A percentile compares a stretch with the other conserved stretches of the same genome.
These are phyloP conservation scores for Diaporthe vexans DNA, from an alignment of 2,329 filamentous ascomycete genomes.

Conservation along the genomic window DNA sequence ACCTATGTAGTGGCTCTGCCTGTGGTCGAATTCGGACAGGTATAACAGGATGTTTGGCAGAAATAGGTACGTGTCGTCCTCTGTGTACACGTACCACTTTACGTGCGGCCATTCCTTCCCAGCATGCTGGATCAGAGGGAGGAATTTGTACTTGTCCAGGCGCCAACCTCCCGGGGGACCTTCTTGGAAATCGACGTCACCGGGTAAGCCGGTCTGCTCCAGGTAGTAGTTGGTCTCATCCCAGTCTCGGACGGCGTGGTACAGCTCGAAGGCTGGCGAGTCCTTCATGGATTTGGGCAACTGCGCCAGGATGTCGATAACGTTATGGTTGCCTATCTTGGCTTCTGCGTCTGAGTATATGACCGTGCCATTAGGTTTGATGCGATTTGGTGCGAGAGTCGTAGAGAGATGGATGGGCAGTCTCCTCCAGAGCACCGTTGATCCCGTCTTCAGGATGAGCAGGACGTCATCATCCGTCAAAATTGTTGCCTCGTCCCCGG, in stretches of 20 bases:
- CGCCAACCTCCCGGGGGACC: constrained; percentile 36
- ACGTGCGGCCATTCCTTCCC: constrained; percentile 37
- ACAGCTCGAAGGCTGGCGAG: constrained; percentile 43
- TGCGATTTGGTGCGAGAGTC: constrained; percentile 45
- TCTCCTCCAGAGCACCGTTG: constrained; percentile 47
- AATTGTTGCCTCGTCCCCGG: neutral
- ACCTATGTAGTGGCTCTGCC: constrained; percentile 37
- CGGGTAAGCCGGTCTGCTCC: constrained; percentile 42
- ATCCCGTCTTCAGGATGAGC: constrained; percentile 48
- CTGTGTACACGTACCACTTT: constrained; percentile 46
- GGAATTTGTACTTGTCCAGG: constrained; percentile 41
- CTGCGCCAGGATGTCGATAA: constrained; percentile 47
- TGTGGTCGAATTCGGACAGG: constrained; percentile 39
- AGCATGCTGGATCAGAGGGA: constrained; percentile 36
- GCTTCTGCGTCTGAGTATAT: constrained; percentile 47
- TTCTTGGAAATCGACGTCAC: constrained; percentile 23
- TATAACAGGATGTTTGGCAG: constrained; percentile 37
- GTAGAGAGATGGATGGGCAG: constrained; percentile 48
- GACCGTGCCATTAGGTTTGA: constrained; percentile 45
- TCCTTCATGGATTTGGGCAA: constrained; percentile 42
- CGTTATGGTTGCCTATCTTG: constrained; percentile 44
- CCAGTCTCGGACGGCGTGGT: constrained; percentile 45
- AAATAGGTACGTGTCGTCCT: constrained; percentile 44
- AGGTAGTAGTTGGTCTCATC: constrained; percentile 47
- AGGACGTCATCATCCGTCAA: constrained; percentile 24